Percentiles rank a stretch among this genome's conserved stretches.
Conservation (phyloP, 257 asterid species). For the Solanum rostratum region DNA sequence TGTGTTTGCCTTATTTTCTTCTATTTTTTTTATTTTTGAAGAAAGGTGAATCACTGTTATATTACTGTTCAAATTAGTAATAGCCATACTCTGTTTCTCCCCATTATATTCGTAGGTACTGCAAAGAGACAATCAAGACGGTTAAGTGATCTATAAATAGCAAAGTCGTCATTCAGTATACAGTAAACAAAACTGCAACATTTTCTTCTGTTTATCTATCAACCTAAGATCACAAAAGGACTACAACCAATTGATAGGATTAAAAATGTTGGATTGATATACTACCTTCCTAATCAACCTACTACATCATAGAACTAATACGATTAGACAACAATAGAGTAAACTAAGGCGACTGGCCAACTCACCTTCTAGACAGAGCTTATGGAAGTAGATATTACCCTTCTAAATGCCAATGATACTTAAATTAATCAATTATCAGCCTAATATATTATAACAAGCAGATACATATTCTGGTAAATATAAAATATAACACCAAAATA, state of each 20-base stretch:
- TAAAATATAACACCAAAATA: no score
- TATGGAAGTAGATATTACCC: not conserved
- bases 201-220: not conserved
- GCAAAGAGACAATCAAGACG: conserved; percentile 7
- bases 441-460: no score
- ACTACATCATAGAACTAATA: not conserved
- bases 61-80: no score
- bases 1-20: no score
- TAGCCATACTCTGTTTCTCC: no score
- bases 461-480: no score
- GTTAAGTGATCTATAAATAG: not conserved
- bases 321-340: not conserved
- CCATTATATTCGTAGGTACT: conserved; percentile 82
- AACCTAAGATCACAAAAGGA: not conserved
- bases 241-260: not conserved
- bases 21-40: no score
- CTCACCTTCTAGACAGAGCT: not conserved
- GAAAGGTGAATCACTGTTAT: no score
- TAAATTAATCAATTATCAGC: no score
- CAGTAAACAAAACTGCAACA: not conserved
- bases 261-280: not conserved
- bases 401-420: no score
- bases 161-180: not conserved
- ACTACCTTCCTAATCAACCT: not conserved
- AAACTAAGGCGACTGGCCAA: not conserved